Evolutionary conservation across 2,329 filamentous ascomycete species (phyloP).

Genomic region (Colletotrichum melonis): DNA sequence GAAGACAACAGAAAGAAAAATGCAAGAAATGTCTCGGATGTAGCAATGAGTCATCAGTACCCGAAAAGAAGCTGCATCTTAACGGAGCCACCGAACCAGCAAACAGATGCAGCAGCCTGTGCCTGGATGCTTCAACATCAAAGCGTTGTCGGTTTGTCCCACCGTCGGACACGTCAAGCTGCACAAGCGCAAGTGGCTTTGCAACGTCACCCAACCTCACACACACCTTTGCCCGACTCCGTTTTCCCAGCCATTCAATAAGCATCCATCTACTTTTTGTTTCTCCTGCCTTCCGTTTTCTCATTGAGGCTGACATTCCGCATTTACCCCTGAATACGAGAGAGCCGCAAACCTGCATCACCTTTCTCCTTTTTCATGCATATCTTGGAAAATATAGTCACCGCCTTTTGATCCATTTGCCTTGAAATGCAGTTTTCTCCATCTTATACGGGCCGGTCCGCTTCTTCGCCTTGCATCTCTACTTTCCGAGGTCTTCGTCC

Average conservation of each 20-base stretch:
- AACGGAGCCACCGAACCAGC: neutral
- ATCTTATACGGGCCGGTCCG: conserved; percentile 10
- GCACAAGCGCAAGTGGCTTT: conserved; percentile 10
- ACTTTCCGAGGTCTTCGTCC: conserved; percentile 1
- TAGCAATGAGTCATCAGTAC: neutral
- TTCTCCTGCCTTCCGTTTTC: neutral
- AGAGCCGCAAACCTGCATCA: neutral
- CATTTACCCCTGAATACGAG: conserved; percentile 4
- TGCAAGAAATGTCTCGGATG: neutral
- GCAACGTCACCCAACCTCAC: conserved; percentile 12
- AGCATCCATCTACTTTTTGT: neutral
- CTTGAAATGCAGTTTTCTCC: neutral
- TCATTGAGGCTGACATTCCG: neutral
- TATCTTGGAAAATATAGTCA: neutral
- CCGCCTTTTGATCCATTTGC: conserved; percentile 1
- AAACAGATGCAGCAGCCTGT: neutral
- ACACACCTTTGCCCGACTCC: neutral
- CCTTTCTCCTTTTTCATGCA: neutral
- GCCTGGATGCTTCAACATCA: neutral
- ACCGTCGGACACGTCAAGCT: conserved; percentile 22
- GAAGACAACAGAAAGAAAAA: neutral
- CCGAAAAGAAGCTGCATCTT: neutral
- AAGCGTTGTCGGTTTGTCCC: conserved; percentile 5
- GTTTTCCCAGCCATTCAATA: conserved; percentile 14
- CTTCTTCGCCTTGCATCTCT: neutral